phyloP scores from a whole-genome alignment of 2,329 filamentous ascomycete genomes.

The Alternaria solani region DNA sequence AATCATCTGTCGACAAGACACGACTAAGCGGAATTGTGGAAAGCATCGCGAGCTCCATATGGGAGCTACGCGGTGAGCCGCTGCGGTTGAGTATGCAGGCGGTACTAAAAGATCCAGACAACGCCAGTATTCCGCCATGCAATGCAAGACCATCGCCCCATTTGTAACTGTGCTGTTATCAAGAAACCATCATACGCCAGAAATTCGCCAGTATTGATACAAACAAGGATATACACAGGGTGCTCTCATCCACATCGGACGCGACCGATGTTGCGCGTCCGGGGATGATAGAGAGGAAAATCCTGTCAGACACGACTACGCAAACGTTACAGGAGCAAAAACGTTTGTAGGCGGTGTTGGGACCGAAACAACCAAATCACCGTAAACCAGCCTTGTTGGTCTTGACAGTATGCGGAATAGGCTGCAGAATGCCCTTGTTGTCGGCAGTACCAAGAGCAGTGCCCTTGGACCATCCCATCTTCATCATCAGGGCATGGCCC shows the following conservation, averaged over 20 bases:
- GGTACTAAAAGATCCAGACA: neutral
- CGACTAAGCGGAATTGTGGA: neutral
- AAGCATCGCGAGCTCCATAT: neutral
- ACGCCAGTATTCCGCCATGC: neutral
- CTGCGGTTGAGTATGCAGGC: neutral
- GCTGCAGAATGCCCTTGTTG: conserved; percentile 88
- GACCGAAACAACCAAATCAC: conserved; percentile 10
- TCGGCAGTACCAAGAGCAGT: conserved; percentile 81
- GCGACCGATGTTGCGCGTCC: neutral
- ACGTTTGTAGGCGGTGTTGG: neutral
- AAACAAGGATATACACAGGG: neutral
- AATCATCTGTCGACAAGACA: neutral
- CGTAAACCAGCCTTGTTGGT: conserved; percentile 79
- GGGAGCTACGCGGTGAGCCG: neutral
- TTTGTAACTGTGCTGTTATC: neutral
- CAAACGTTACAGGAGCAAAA: neutral
- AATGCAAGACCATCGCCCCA: neutral
- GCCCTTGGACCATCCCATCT: conserved; percentile 95
- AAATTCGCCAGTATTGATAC: neutral
- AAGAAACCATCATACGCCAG: neutral
- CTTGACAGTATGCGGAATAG: conserved; percentile 87
- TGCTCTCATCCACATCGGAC: neutral
- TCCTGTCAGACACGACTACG: neutral
- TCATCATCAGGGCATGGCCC: conserved; percentile 87
- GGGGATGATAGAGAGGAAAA: neutral